phyloP scores from a whole-genome alignment of 257 asterid species.

The Paraleonurus japonicus region DNA sequence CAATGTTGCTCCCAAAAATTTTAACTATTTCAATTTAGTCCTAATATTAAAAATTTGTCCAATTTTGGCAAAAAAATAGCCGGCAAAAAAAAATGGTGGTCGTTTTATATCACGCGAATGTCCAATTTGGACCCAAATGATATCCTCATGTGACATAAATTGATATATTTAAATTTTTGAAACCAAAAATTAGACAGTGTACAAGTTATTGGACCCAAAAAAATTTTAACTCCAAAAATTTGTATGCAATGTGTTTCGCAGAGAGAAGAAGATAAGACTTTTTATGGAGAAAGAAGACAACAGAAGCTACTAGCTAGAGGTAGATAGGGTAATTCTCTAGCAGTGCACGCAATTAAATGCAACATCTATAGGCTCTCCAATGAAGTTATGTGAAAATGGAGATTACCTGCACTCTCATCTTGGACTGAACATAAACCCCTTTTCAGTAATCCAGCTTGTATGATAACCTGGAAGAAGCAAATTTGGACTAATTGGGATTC shows the following conservation, averaged over 20 bases:
- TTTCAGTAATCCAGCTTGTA: slow-evolving; percentile 83
- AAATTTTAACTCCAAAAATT: background rate
- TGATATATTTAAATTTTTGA: no score
- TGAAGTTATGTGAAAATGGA: background rate
- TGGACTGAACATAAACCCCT: slow-evolving; percentile 89
- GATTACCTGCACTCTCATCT: slow-evolving; percentile 95
- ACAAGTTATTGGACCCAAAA: no score
- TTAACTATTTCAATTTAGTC: no score
- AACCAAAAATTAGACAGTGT: no score
- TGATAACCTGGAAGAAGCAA: slow-evolving; percentile 53
- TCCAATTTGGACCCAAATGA: no score
- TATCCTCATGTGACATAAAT: no score
- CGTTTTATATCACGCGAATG: no score
- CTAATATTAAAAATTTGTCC: no score
- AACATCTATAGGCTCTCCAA: background rate
- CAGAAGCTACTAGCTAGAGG: background rate
- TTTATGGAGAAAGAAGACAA: background rate
- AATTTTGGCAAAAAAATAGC: no score
- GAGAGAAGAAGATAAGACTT: background rate
- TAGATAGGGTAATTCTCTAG: slow-evolving; percentile 5
- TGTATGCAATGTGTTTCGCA: background rate
- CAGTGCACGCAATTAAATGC: background rate
- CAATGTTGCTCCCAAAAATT: no score
- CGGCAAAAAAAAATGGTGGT: no score
- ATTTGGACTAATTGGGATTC: slow-evolving; percentile 22